Evolutionary conservation across 345 rosid genomes (phyloP).

Genomic region (Murraya koenigii): DNA sequence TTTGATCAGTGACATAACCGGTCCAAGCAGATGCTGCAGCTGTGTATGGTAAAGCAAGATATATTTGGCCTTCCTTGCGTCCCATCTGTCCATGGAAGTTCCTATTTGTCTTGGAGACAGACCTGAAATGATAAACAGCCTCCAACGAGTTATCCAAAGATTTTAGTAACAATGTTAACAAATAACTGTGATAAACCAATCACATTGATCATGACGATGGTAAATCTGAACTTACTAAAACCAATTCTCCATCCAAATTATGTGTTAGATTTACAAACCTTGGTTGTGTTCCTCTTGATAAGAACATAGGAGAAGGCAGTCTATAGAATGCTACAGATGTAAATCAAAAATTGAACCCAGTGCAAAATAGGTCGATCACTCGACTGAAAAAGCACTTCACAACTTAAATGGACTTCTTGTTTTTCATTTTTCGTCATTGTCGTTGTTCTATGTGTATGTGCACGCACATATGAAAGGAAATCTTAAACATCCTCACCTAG

Average conservation of each 20-base stretch:
- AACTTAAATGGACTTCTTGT: no score
- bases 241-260: background rate
- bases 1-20: conserved; percentile 91
- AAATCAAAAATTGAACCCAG: background rate
- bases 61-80: conserved; percentile 96
- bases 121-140: conserved; percentile 37
- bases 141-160: background rate
- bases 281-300: no score
- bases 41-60: conserved; percentile 89
- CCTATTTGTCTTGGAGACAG: conserved; percentile 83
- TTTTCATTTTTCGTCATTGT: background rate
- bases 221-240: background rate
- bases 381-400: background rate
- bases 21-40: conserved; percentile 98
- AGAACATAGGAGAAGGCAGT: background rate
- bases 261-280: background rate
- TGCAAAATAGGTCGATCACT: background rate
- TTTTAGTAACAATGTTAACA: background rate
- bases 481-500: background rate
- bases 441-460: no score
- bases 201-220: background rate
- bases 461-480: background rate
- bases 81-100: conserved; percentile 99
- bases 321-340: background rate
- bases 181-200: background rate